phyloP scores from a whole-genome alignment of 257 asterid species.

The Jacaranda copaia region DNA sequence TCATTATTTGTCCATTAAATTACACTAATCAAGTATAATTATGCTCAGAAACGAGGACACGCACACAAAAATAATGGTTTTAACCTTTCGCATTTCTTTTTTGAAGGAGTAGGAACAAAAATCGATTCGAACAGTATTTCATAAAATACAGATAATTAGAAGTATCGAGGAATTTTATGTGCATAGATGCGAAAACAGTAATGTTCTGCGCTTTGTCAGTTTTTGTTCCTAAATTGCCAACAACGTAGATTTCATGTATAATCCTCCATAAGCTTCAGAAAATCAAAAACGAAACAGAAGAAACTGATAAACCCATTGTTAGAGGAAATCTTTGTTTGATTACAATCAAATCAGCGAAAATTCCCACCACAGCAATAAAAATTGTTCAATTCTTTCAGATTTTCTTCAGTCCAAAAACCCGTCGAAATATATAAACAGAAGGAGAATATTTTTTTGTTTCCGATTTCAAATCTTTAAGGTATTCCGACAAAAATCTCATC shows the following conservation, averaged over 20 bases:
- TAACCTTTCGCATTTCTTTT: constrained; percentile 43
- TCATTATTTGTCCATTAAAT: constrained; percentile 12
- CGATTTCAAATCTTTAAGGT: not conserved
- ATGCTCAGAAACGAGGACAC: constrained; percentile 26
- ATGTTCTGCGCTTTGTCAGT: constrained; percentile 40
- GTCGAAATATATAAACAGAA: not conserved
- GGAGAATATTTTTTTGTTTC: not conserved
- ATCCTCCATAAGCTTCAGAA: constrained; percentile 26
- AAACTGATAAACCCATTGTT: not conserved
- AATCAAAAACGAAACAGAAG: not conserved
- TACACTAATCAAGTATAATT: constrained; percentile 30
- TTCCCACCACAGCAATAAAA: not conserved
- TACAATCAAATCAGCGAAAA: not conserved
- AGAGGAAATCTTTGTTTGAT: not conserved
- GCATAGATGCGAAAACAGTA: constrained; percentile 37
- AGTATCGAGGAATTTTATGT: constrained; percentile 36
- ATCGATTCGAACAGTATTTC: constrained; percentile 40
- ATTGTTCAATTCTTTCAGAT: not conserved
- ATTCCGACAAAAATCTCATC: not conserved
- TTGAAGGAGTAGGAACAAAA: constrained; percentile 36
- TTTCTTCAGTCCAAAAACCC: constrained; percentile 14
- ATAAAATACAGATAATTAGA: constrained; percentile 24
- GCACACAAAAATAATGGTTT: constrained; percentile 32
- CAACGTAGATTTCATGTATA: constrained; percentile 36
- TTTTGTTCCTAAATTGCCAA: constrained; percentile 42